Conservation (phyloP, 1,284 basidiomycete species). For the Sporisorium iseilematis-ciliati region DNA sequence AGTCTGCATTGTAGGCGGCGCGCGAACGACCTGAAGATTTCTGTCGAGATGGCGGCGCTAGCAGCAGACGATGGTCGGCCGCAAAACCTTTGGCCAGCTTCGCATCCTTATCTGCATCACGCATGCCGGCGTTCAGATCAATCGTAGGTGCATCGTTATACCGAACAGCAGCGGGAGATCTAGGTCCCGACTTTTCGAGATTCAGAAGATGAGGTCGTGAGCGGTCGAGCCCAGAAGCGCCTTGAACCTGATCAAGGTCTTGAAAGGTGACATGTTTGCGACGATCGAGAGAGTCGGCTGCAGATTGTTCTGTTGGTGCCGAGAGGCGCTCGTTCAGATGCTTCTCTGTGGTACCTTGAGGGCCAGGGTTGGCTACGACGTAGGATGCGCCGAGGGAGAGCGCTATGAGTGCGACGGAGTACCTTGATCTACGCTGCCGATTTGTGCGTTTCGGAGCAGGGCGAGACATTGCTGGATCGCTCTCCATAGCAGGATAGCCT, state of each 20-base stretch:
- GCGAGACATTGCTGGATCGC: neutral
- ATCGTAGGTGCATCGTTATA: neutral
- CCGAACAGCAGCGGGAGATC: slow-evolving; percentile 3
- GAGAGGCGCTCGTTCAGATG: neutral
- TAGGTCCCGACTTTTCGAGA: neutral
- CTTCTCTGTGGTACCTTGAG: neutral
- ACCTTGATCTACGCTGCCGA: neutral
- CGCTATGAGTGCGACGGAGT: neutral
- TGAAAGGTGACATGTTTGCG: slow-evolving; percentile 43
- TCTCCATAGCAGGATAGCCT: too few relatives aligned
- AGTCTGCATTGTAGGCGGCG: slow-evolving; percentile 25
- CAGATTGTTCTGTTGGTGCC: neutral
- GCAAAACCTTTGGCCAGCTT: neutral
- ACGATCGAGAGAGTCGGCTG: slow-evolving; percentile 23
- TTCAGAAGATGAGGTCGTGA: neutral
- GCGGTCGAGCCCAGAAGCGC: slow-evolving; percentile 5
- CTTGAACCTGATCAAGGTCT: slow-evolving; percentile 23
- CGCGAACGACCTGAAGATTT: neutral
- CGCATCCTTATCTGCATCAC: slow-evolving; percentile 1
- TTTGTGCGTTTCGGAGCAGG: neutral
- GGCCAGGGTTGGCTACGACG: neutral
- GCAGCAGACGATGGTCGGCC: slow-evolving; percentile 2
- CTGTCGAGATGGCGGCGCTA: neutral
- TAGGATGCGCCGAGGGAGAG: slow-evolving; percentile 10
- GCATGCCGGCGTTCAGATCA: neutral